A percentile compares a stretch with the other conserved stretches of the same genome.
Conservation (phyloP, 2,329 filamentous ascomycete species). For the Neofusicoccum cordaticola region DNA sequence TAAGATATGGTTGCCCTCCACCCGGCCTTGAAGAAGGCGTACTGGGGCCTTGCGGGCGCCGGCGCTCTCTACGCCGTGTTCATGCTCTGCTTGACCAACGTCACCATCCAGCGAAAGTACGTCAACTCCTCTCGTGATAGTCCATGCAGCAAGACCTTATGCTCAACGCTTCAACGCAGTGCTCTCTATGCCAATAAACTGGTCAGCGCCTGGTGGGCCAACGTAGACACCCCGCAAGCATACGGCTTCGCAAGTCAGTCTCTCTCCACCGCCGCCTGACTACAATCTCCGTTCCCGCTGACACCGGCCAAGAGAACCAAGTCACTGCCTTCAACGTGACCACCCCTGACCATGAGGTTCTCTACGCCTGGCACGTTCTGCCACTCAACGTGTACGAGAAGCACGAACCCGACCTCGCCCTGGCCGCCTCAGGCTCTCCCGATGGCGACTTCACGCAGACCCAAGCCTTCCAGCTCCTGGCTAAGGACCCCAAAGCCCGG, state of each 20-base stretch:
- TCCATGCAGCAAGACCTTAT: not conserved
- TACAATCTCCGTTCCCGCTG: not conserved
- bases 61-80: constrained; percentile 65
- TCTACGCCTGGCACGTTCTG: constrained; percentile 90
- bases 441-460: constrained; percentile 47
- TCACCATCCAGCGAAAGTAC: constrained; percentile 78
- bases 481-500: constrained; percentile 48
- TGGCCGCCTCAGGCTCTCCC: constrained; percentile 38
- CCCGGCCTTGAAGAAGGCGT: constrained; percentile 34
- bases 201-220: constrained; percentile 67
- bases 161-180: constrained; percentile 45
- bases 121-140: constrained; percentile 27
- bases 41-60: constrained; percentile 45
- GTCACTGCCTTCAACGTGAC: constrained; percentile 78
- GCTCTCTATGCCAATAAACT: constrained; percentile 81
- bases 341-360: constrained; percentile 70
- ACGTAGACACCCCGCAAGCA: constrained; percentile 71
- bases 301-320: constrained; percentile 64
- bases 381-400: constrained; percentile 73
- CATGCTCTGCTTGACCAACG: constrained; percentile 63
- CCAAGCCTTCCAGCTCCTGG: constrained; percentile 50
- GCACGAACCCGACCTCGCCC: constrained; percentile 60
- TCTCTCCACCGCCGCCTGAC: not conserved
- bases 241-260: constrained; percentile 78
- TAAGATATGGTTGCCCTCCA: constrained; percentile 28